phyloP scores from a whole-genome alignment of 2,329 filamentous ascomycete genomes.

The Paecilomyces fulvus region DNA sequence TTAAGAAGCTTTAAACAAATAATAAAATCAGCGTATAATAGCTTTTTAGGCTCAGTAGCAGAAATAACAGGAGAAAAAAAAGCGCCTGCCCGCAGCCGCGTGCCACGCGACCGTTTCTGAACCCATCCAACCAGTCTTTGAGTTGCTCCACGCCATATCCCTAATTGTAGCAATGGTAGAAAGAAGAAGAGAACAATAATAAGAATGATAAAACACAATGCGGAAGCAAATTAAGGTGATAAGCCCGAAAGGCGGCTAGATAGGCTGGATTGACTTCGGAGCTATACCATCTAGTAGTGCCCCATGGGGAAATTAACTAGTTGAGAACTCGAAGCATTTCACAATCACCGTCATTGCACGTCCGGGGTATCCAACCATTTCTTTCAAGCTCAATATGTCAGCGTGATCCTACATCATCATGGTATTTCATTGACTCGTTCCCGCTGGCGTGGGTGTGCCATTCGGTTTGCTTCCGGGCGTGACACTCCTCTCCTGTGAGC shows the following conservation, averaged over 20 bases:
- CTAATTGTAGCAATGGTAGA: slow-evolving; percentile 1
- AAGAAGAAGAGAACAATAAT: slow-evolving; percentile 1
- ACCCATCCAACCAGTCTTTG: slow-evolving; percentile 13
- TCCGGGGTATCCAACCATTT: slow-evolving; percentile 1
- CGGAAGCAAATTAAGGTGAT: background rate
- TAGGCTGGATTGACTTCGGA: background rate
- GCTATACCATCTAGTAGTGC: background rate
- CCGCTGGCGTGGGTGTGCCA: slow-evolving; percentile 6
- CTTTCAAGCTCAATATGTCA: background rate
- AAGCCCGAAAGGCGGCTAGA: background rate
- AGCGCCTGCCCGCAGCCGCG: background rate
- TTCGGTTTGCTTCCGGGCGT: slow-evolving; percentile 21
- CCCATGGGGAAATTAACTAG: background rate
- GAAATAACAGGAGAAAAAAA: background rate
- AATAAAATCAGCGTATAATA: background rate
- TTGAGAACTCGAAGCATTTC: background rate
- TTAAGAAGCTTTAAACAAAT: background rate
- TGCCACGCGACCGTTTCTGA: slow-evolving; percentile 3
- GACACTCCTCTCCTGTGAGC: slow-evolving; percentile 26
- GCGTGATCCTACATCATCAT: background rate
- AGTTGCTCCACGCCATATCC: slow-evolving; percentile 13
- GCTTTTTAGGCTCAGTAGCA: background rate
- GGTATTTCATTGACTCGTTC: background rate
- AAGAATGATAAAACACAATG: background rate
- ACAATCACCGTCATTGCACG: background rate